phyloP scores from a whole-genome alignment of 2,329 filamentous ascomycete genomes.

The Paraphoma sp. region DNA sequence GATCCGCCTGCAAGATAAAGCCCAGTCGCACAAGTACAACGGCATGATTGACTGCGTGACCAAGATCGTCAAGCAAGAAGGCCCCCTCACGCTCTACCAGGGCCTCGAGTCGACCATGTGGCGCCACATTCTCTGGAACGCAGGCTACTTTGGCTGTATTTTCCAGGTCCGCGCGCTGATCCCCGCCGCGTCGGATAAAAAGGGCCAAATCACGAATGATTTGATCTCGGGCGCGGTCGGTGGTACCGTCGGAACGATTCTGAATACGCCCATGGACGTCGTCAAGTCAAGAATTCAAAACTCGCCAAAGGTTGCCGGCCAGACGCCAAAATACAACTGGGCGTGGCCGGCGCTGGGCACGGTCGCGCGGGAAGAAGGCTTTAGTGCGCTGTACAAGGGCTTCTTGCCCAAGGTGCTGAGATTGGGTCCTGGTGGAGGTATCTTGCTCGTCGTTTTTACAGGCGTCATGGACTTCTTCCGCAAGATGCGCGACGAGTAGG shows the following conservation, averaged over 20 bases:
- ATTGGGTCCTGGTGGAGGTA: constrained; percentile 73
- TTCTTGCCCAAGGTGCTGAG: constrained; percentile 94
- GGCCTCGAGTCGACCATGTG: constrained; percentile 96
- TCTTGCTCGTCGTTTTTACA: constrained; percentile 86
- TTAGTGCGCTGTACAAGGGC: constrained; percentile 92
- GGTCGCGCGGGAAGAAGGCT: constrained; percentile 92
- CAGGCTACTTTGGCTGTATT: constrained; percentile 97
- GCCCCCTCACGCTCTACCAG: constrained; percentile 89
- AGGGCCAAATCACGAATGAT: constrained; percentile 83
- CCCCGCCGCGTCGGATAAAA: constrained; percentile 81
- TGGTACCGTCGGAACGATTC: constrained; percentile 86
- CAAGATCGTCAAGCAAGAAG: constrained; percentile 85
- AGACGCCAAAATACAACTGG: constrained; percentile 97
- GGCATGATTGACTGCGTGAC: constrained; percentile 80
- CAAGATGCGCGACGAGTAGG: constrained; percentile 60
- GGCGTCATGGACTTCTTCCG: constrained; percentile 93
- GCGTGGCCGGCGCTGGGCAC: constrained; percentile 86
- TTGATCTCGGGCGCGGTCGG: constrained; percentile 85
- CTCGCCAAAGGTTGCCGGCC: constrained; percentile 80
- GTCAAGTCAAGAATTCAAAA: constrained; percentile 99
- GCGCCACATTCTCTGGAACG: constrained; percentile 94
- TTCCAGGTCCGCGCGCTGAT: constrained; percentile 91
- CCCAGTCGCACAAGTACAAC: constrained; percentile 85
- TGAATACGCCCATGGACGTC: constrained; percentile 97
- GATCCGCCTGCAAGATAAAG: constrained; percentile 95